phyloP scores from a whole-genome alignment of 2,329 filamentous ascomycete species.

The Cladobotryum protrusum region DNA sequence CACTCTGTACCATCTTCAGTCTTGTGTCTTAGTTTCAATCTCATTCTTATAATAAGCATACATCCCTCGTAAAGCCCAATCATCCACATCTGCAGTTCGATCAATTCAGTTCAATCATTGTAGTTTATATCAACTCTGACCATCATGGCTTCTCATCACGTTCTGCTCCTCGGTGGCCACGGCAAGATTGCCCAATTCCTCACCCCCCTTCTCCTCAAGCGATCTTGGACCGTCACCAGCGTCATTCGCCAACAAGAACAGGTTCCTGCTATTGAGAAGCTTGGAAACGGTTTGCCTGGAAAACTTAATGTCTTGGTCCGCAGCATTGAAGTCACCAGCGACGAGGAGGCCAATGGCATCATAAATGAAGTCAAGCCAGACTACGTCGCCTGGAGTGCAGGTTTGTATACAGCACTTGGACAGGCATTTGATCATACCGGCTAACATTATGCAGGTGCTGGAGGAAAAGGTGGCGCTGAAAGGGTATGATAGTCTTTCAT shows the following conservation, averaged over 20 bases:
- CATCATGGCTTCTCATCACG: slow-evolving; percentile 32
- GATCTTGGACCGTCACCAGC: slow-evolving; percentile 71
- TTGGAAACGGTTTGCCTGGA: slow-evolving; percentile 53
- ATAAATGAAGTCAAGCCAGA: slow-evolving; percentile 56
- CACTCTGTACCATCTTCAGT: too few relatives aligned
- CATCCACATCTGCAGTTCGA: background rate
- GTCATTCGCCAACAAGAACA: slow-evolving; percentile 71
- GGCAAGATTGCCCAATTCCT: slow-evolving; percentile 71
- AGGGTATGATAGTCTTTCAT: slow-evolving; percentile 25
- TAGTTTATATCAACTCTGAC: background rate
- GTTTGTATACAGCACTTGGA: slow-evolving; percentile 30
- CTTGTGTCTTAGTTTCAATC: too few relatives aligned
- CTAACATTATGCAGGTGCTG: slow-evolving; percentile 38
- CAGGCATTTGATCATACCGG: background rate
- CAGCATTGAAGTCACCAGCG: slow-evolving; percentile 62
- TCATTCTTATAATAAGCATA: too few relatives aligned
- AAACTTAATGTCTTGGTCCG: slow-evolving; percentile 63
- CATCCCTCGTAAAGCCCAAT: too few relatives aligned
- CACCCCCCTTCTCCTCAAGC: slow-evolving; percentile 68
- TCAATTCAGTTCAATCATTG: background rate
- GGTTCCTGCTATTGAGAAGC: slow-evolving; percentile 53
- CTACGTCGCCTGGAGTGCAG: slow-evolving; percentile 64
- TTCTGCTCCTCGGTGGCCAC: slow-evolving; percentile 75
- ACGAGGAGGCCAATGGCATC: slow-evolving; percentile 55
- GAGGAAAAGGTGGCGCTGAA: slow-evolving; percentile 52